phyloP scores from a whole-genome alignment of 192 early-diverging fungal species.

The Backusella parvicylindrica region DNA sequence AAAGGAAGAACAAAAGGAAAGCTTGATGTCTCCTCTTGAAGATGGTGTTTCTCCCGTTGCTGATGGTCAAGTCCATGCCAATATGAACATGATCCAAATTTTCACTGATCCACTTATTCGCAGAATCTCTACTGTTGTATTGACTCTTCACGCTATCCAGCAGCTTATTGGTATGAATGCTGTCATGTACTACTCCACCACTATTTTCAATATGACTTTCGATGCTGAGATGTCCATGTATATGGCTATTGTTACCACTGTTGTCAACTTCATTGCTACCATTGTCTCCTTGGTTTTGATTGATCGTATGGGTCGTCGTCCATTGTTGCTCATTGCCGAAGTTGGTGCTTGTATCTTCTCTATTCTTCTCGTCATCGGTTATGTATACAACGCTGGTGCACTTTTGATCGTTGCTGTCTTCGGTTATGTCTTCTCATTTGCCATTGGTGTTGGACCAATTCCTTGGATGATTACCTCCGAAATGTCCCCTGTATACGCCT shows the following conservation, averaged over 20 bases:
- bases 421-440: constrained; percentile 74
- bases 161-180: constrained; percentile 85
- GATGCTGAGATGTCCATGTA: constrained; percentile 50
- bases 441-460: constrained; percentile 77
- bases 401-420: constrained; percentile 67
- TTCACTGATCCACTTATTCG: constrained; percentile 57
- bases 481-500: constrained; percentile 70
- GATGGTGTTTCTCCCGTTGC: background rate
- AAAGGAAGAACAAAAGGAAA: constrained; percentile 1
- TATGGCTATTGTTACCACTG: constrained; percentile 50
- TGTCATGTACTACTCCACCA: constrained; percentile 84
- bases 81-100: constrained; percentile 44
- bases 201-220: constrained; percentile 68
- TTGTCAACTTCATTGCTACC: constrained; percentile 53
- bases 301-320: constrained; percentile 57
- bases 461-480: constrained; percentile 82
- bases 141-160: constrained; percentile 70
- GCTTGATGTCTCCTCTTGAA: background rate
- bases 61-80: background rate
- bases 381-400: constrained; percentile 45
- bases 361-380: constrained; percentile 54
- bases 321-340: constrained; percentile 52
- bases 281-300: constrained; percentile 49
- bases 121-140: constrained; percentile 58
- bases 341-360: constrained; percentile 58